These are phyloP conservation scores for Cryptococcus sp. DNA, from an alignment of 1,284 basidiomycete species.

Conservation along the genomic window DNA sequence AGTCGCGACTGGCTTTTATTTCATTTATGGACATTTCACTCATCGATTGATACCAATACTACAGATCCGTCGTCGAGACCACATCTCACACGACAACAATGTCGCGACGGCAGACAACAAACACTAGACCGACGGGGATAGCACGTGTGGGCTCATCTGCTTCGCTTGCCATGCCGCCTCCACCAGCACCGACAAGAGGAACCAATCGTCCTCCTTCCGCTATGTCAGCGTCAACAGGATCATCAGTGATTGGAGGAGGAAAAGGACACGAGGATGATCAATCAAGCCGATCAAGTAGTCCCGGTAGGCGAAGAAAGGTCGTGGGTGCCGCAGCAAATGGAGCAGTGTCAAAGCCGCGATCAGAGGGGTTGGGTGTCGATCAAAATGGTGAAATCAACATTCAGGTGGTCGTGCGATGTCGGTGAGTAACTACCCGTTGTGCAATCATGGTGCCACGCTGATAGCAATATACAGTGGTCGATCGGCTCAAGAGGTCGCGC, in stretches of 20 bases:
- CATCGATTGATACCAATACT: neutral
- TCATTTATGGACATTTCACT: slow-evolving; percentile 9
- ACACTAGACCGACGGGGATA: slow-evolving; percentile 6
- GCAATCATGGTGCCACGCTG: neutral
- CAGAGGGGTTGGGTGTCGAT: slow-evolving; percentile 4
- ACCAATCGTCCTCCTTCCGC: slow-evolving; percentile 23
- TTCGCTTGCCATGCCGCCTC: slow-evolving; percentile 39
- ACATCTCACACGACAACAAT: slow-evolving; percentile 20
- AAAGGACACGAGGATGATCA: slow-evolving; percentile 6
- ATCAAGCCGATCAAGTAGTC: slow-evolving; percentile 21
- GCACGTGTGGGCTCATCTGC: slow-evolving; percentile 28
- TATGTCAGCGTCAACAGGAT: slow-evolving; percentile 24
- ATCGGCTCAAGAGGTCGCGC: slow-evolving; percentile 64
- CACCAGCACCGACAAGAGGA: slow-evolving; percentile 20
- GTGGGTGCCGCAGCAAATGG: slow-evolving; percentile 2
- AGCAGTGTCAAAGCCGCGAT: slow-evolving; percentile 11
- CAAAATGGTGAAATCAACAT: slow-evolving; percentile 63
- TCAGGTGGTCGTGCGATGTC: slow-evolving; percentile 85
- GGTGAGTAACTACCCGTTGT: slow-evolving; percentile 54
- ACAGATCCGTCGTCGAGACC: neutral
- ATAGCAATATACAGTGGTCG: slow-evolving; percentile 61
- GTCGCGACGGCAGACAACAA: slow-evolving; percentile 32
- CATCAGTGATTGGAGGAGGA: neutral
- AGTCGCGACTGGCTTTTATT: slow-evolving; percentile 29
- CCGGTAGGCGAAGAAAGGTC: slow-evolving; percentile 17